These are phyloP conservation scores for Aspergillus wentii DNA, from an alignment of 495 filamentous ascomycete species.

Conservation along the genomic window DNA sequence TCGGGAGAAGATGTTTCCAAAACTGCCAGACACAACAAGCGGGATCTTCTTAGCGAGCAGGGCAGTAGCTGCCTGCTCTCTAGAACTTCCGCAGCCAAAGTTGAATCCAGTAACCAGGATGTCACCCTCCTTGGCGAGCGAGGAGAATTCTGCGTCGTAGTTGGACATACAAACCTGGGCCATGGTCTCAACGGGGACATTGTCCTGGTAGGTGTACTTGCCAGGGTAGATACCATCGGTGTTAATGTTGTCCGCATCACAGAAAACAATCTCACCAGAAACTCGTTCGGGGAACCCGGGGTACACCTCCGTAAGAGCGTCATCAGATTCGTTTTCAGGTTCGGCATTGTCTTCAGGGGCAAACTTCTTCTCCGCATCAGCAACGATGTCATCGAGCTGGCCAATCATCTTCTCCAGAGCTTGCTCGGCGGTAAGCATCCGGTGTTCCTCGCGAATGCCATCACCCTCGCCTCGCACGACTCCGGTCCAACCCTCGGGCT, in stretches of 20 bases:
- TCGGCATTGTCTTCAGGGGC: conserved; percentile 16
- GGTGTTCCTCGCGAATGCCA: conserved; percentile 55
- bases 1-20: conserved; percentile 82
- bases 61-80: conserved; percentile 88
- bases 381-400: conserved; percentile 60
- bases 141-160: conserved; percentile 69
- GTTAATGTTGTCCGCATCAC: conserved; percentile 48
- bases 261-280: conserved; percentile 50
- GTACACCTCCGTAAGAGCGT: conserved; percentile 38
- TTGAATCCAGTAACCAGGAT: conserved; percentile 86
- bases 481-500: conserved; percentile 59
- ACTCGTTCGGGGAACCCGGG: conserved; percentile 50
- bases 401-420: conserved; percentile 64
- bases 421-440: conserved; percentile 58
- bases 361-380: conserved; percentile 40
- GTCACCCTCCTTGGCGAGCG: conserved; percentile 58
- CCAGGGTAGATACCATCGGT: conserved; percentile 78
- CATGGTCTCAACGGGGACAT: conserved; percentile 71
- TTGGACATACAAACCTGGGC: conserved; percentile 88
- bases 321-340: conserved; percentile 16
- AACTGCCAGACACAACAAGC: conserved; percentile 78
- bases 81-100: conserved; percentile 77
- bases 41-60: conserved; percentile 82
- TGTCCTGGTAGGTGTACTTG: conserved; percentile 87
- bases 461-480: conserved; percentile 68